A percentile compares a stretch with the other conserved stretches of the same genome.
Evolutionary conservation across 2,329 filamentous ascomycete species (phyloP).

Genomic region (Fusarium dimerum): DNA sequence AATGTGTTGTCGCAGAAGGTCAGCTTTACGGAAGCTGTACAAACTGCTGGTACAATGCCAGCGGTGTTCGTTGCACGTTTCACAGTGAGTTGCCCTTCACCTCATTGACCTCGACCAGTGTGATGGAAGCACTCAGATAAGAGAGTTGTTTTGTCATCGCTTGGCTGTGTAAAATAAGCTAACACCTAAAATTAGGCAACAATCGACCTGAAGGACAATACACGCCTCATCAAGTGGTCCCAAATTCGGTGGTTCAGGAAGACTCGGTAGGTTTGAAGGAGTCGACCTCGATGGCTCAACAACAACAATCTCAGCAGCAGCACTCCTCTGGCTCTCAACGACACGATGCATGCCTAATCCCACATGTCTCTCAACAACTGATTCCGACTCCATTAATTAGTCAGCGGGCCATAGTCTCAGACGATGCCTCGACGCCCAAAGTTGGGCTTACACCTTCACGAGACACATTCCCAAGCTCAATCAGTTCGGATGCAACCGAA

Average conservation of each 20-base stretch:
- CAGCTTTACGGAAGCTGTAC: slow-evolving; percentile 64
- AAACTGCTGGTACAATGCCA: slow-evolving; percentile 66
- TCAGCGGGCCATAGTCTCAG: too few relatives aligned
- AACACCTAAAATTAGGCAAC: not conserved
- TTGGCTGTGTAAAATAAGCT: not conserved
- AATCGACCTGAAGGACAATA: not conserved
- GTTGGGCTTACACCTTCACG: too few relatives aligned
- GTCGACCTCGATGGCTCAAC: too few relatives aligned
- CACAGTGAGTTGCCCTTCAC: slow-evolving; percentile 49
- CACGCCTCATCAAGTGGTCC: not conserved
- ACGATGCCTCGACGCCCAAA: too few relatives aligned
- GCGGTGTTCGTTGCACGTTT: slow-evolving; percentile 60
- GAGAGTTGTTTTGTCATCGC: not conserved
- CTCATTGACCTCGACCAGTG: not conserved
- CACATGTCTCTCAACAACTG: too few relatives aligned
- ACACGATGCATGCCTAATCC: too few relatives aligned
- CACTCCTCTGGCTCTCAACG: too few relatives aligned
- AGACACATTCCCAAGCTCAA: too few relatives aligned
- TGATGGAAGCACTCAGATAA: not conserved
- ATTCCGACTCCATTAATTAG: too few relatives aligned
- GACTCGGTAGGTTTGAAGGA: not conserved
- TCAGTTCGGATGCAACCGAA: too few relatives aligned
- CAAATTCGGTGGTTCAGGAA: not conserved
- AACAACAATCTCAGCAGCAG: too few relatives aligned
- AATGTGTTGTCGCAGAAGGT: slow-evolving; percentile 59